These are phyloP conservation scores for Neonothopanus nambi DNA, from an alignment of 1,284 basidiomycete genomes.

Conservation along the genomic window DNA sequence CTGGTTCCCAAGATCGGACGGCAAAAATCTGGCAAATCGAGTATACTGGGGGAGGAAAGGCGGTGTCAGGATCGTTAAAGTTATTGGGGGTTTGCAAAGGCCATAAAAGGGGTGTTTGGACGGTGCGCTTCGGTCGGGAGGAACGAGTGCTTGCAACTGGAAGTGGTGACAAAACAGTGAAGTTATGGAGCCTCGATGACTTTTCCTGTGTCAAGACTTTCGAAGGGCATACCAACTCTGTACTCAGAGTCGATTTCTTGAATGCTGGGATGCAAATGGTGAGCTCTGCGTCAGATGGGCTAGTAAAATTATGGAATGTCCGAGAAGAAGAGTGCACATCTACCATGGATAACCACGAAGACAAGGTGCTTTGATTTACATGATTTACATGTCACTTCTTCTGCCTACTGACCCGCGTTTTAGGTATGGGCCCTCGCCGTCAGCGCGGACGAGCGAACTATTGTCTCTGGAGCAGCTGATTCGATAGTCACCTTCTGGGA, in stretches of 20 bases:
- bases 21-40: conserved; percentile 88
- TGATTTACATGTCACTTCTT: background rate
- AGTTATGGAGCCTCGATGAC: conserved; percentile 92
- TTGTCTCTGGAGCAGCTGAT: conserved; percentile 94
- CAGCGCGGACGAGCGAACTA: conserved; percentile 72
- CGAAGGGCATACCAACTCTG: conserved; percentile 96
- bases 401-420: background rate
- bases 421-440: conserved; percentile 93
- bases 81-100: conserved; percentile 91
- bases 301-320: conserved; percentile 96
- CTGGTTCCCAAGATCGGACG: conserved; percentile 95
- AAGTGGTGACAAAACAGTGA: conserved; percentile 93
- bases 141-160: conserved; percentile 91
- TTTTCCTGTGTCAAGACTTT: conserved; percentile 93
- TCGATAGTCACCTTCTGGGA: conserved; percentile 93
- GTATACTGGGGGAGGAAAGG: conserved; percentile 45
- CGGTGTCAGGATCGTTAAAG: conserved; percentile 66
- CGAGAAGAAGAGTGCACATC: conserved; percentile 83
- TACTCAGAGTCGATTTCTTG: conserved; percentile 91
- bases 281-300: conserved; percentile 88
- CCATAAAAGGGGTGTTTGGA: conserved; percentile 97
- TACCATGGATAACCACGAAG: conserved; percentile 96
- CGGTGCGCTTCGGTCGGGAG: conserved; percentile 81
- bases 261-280: conserved; percentile 85
- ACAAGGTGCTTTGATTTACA: conserved; percentile 64